Conservation (phyloP, 2,329 filamentous ascomycete species). For the Colletotrichum sp. region DNA sequence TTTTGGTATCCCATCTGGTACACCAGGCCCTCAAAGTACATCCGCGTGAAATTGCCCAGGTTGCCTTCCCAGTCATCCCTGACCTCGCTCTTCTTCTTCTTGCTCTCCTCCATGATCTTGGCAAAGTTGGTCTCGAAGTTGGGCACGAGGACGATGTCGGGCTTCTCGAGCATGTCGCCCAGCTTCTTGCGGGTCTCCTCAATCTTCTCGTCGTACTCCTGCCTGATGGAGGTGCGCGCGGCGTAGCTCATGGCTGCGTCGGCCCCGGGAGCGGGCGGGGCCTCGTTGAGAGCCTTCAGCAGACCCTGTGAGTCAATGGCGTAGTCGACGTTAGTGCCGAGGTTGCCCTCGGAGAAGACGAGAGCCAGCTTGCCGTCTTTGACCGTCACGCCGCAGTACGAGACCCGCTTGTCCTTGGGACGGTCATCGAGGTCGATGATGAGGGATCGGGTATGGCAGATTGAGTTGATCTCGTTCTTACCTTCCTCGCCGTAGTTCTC, state of each 20-base stretch:
- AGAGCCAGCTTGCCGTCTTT: slow-evolving; percentile 47
- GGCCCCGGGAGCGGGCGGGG: slow-evolving; percentile 32
- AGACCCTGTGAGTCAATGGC: slow-evolving; percentile 42
- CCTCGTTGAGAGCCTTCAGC: slow-evolving; percentile 49
- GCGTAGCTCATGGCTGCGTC: slow-evolving; percentile 42
- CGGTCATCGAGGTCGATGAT: slow-evolving; percentile 51
- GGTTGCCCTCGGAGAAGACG: slow-evolving; percentile 45
- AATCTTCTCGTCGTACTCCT: slow-evolving; percentile 49
- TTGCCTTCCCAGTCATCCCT: slow-evolving; percentile 47
- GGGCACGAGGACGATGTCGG: slow-evolving; percentile 49
- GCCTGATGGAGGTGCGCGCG: slow-evolving; percentile 46
- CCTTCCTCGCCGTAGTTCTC: slow-evolving; percentile 40
- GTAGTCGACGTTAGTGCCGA: slow-evolving; percentile 51
- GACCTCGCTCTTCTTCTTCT: slow-evolving; percentile 31
- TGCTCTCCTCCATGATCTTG: slow-evolving; percentile 39
- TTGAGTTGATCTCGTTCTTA: slow-evolving; percentile 52
- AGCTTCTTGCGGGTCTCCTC: slow-evolving; percentile 43
- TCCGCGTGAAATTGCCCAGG: slow-evolving; percentile 42
- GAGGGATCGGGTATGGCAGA: slow-evolving; percentile 47
- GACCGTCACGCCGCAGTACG: slow-evolving; percentile 50
- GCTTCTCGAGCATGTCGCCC: slow-evolving; percentile 35
- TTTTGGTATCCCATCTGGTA: slow-evolving; percentile 46
- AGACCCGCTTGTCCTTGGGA: slow-evolving; percentile 39
- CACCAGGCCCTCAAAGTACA: slow-evolving; percentile 51
- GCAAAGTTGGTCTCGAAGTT: slow-evolving; percentile 51